Conservation (phyloP, 129 eudicot species). For the Logfia minima region DNA sequence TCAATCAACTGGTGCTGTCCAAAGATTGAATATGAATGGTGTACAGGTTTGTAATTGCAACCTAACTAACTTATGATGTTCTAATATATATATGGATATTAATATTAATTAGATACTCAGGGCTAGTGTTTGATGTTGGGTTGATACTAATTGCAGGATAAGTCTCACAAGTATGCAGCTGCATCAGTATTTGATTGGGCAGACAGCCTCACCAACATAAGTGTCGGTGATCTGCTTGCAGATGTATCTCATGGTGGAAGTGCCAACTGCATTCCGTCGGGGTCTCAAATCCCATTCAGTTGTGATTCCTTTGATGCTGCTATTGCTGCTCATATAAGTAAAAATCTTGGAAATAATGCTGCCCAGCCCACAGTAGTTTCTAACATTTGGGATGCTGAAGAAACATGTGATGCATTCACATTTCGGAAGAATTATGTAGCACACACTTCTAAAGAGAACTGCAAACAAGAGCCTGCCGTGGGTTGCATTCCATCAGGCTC, state of each 20-base stretch:
- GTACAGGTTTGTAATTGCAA: constrained; percentile 24
- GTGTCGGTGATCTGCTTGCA: constrained; percentile 70
- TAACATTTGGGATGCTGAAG: constrained; percentile 90
- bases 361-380: constrained; percentile 35
- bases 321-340: constrained; percentile 82
- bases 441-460: constrained; percentile 17
- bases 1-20: constrained; percentile 26
- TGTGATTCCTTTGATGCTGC: constrained; percentile 97
- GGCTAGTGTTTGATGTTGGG: not conserved
- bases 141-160: constrained; percentile 34
- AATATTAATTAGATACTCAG: not conserved
- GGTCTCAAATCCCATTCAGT: constrained; percentile 53
- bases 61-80: not conserved
- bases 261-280: constrained; percentile 21
- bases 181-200: constrained; percentile 85
- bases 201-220: constrained; percentile 83
- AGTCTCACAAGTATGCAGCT: constrained; percentile 33
- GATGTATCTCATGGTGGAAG: constrained; percentile 44
- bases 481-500: constrained; percentile 33
- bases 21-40: constrained; percentile 17
- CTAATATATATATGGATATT: not conserved
- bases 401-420: constrained; percentile 89
- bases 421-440: constrained; percentile 44
- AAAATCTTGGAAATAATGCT: constrained; percentile 42
- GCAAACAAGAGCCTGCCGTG: constrained; percentile 24